A percentile compares a stretch with the other conserved stretches of the same genome.
Conservation (phyloP, 2,329 filamentous ascomycete genomes). For the Chrysosporium keratinophilum region DNA sequence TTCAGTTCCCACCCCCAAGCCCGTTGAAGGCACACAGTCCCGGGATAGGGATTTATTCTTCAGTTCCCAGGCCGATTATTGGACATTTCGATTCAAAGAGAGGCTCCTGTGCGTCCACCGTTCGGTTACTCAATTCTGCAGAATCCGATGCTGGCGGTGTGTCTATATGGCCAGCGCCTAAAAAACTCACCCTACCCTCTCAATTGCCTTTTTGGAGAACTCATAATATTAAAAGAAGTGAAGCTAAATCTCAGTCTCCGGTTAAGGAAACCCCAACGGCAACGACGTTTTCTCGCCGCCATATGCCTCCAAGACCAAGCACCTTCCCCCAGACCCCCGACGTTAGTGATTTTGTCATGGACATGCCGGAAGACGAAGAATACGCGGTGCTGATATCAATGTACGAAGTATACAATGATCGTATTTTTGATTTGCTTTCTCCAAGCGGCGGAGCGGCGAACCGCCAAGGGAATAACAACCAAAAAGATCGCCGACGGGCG, state of each 20-base stretch:
- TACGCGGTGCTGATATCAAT: constrained; percentile 88
- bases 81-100: constrained; percentile 8
- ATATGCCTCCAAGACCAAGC: constrained; percentile 59
- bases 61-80: constrained; percentile 11
- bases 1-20: constrained; percentile 23
- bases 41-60: constrained; percentile 16
- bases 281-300: constrained; percentile 45
- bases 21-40: constrained; percentile 16
- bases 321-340: constrained; percentile 63
- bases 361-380: constrained; percentile 58
- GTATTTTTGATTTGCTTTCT: constrained; percentile 84
- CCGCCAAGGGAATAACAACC: constrained; percentile 37
- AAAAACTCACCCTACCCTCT: constrained; percentile 13
- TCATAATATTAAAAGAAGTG: constrained; percentile 20
- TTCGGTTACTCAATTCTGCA: constrained; percentile 10
- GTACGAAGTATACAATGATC: constrained; percentile 99
- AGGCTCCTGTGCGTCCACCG: constrained; percentile 12
- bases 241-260: constrained; percentile 31
- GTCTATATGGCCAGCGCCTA: constrained; percentile 4
- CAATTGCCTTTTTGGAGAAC: constrained; percentile 23
- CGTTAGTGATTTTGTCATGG: constrained; percentile 58
- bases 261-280: constrained; percentile 49
- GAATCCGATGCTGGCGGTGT: background rate
- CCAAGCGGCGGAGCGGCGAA: constrained; percentile 34
- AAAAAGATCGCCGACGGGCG: constrained; percentile 61